phyloP scores from a whole-genome alignment of 441 rosid species.

The Syzygium syzygioides region DNA sequence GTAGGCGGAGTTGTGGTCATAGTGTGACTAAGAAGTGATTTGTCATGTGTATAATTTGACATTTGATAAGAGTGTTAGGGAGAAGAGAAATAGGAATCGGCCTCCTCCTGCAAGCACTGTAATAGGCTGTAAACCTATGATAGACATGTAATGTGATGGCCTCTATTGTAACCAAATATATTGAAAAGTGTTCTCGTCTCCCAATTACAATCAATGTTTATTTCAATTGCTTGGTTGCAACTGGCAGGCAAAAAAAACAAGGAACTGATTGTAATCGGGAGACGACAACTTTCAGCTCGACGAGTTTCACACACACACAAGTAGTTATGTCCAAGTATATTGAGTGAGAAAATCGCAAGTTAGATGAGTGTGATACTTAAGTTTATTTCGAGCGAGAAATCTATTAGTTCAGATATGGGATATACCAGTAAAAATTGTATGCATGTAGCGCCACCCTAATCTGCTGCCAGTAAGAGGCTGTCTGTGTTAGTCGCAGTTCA shows the following conservation, averaged over 20 bases:
- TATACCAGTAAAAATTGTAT: background rate
- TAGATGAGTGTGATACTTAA: background rate
- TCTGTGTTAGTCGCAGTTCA: accelerated
- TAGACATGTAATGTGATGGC: background rate
- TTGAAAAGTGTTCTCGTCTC: background rate
- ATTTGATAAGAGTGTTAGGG: background rate
- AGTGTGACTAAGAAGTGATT: background rate
- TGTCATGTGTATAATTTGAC: background rate
- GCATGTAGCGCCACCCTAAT: accelerated
- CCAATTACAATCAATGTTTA: background rate
- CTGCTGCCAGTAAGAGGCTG: background rate
- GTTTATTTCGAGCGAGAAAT: background rate
- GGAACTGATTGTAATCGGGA: background rate
- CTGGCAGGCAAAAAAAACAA: background rate
- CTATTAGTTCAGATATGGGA: accelerated
- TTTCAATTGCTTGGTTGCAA: background rate
- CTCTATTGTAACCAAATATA: background rate
- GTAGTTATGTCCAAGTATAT: background rate
- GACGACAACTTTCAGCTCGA: background rate
- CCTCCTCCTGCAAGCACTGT: background rate
- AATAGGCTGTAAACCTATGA: background rate
- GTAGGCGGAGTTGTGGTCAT: background rate
- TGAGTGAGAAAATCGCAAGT: background rate
- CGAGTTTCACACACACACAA: background rate
- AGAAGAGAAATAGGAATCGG: background rate